A percentile compares a stretch with the other conserved stretches of the same genome.
phyloP scores from a whole-genome alignment of 345 rosid species.

The Nephelium lappaceum region DNA sequence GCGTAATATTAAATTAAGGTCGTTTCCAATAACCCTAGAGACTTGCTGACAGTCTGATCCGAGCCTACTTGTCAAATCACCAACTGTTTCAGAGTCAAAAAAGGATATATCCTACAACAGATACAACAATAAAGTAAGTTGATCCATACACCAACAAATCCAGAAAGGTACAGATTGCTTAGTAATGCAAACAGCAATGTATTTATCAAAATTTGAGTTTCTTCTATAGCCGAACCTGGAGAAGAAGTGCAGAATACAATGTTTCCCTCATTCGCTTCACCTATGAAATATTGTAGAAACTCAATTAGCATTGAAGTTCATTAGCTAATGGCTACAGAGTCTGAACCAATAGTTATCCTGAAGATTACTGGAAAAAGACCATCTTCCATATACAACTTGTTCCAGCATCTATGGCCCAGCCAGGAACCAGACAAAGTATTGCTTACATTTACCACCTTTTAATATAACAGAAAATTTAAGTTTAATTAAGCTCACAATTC shows the following conservation, averaged over 20 bases:
- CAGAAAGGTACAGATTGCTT: slow-evolving; percentile 21
- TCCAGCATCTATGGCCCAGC: not conserved
- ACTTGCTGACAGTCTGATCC: slow-evolving; percentile 99
- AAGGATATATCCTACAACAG: slow-evolving; percentile 81
- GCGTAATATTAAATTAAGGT: slow-evolving; percentile 84
- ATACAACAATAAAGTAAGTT: slow-evolving; percentile 21
- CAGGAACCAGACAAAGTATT: not conserved
- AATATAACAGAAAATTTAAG: not conserved
- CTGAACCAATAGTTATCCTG: not conserved
- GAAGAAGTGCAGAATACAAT: slow-evolving; percentile 81
- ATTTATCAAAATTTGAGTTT: slow-evolving; percentile 16
- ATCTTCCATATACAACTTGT: not conserved
- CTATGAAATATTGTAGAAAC: slow-evolving; percentile 38
- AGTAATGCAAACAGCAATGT: slow-evolving; percentile 14
- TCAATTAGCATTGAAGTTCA: slow-evolving; percentile 21
- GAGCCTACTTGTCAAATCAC: slow-evolving; percentile 97
- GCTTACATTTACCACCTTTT: slow-evolving; percentile 1
- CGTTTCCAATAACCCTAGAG: slow-evolving; percentile 90
- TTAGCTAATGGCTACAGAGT: slow-evolving; percentile 3
- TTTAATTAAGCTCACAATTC: not conserved
- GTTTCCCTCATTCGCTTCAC: slow-evolving; percentile 97
- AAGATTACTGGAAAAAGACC: not conserved
- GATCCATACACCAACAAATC: not conserved
- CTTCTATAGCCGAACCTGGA: slow-evolving; percentile 59
- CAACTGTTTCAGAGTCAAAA: slow-evolving; percentile 93